Base-by-base conservation (phyloP, 805 yeast species). In the Lipomyces starkeyi region DNA sequence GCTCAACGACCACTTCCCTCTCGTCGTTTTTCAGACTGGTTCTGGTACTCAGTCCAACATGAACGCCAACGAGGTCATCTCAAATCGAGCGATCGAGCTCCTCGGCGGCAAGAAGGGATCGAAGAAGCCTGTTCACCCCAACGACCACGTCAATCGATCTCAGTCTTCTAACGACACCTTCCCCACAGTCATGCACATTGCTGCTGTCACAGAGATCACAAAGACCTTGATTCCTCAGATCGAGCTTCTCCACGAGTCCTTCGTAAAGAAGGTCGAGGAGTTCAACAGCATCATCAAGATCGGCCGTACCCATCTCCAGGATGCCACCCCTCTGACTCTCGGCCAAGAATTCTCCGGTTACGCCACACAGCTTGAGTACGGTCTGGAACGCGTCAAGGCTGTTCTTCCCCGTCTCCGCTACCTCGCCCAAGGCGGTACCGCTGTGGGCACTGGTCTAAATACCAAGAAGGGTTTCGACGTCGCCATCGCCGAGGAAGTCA, bases 101-200 rank as follows among this genome's bases (percentile, higher is more conserved):
- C 85, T 95, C 73, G 98, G 98, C 71, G 99, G 98, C 69, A 85
- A 84, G 77, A 82, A 90, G 77, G 99, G 99, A 70, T 89, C 97
- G 71, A 95, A 95, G 84, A 85, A 82, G 71, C 97, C 97, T 40
- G 97, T 95, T 65, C 99, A 95, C 82, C 99, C 99, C 73, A 95
- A 95, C 82, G 98, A 95, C 81, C 98, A 95, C 82, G 96, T 93
- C 76, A 95, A 95, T 85, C 93, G 92, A 91, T 91, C 97, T 22
- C 98, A 95, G 83, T 91, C 97, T n/a, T 92, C 97, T 59, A 95
- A 95, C 80, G 99, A 95, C 82, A 95, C 98, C 64, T 95, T 95
- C 91, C 99, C 99, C 74, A 93, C 99, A 49, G 99, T 94, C 65
- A 95, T 95, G 99, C 99, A 95, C 84, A 94, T 95, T 81, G 98